Base-by-base conservation (phyloP, 768 basidiomycete species). In the Hypsizygus marmoreus region DNA sequence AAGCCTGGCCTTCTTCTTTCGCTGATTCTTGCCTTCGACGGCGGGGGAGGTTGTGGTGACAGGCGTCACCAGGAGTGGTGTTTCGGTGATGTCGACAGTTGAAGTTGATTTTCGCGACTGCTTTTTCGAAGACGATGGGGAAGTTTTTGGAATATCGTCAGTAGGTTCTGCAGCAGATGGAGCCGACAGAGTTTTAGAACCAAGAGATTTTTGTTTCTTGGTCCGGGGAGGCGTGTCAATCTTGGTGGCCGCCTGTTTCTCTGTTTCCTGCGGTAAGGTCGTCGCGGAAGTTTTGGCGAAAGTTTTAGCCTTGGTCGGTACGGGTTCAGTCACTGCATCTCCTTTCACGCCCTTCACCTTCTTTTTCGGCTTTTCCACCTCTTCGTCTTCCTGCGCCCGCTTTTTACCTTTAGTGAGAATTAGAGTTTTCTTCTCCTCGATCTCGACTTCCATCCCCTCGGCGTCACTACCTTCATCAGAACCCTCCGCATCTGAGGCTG, bases 281-380 rank as follows among this genome's bases (percentile, higher is more conserved):
- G 55, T 43, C 12, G 47, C 19, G 22, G 48, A 43, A 14, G 57
- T 26, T 20, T 45, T 50, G 33, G 52, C 41, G 8, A 50, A 17
- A 17, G 45, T 23, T 24, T 51, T 24, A 11, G 46, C 29, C n/a
- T 37, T 29, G 28, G 48, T 30, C 37, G 42, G 25, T 20, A 51
- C 16, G 13, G 48, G 22, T n/a, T 49, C 37, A 2, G 51, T 25
- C 11, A 53, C 23, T 7, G 56, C 20, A 19, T 58, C 51, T 19
- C 49, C 58, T 10, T 60, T 50, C 20, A 55, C 45, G 34, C 58
- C 60, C 48, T 73, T 74, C 2, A 59, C 64, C 56, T 77, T 77
- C 57, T 80, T 81, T 61, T 67, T 68, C 26, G 73, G 70, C 31
- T 71, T 70, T 45, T 64, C 69, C 26, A 48, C 63, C n/a, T 64